These are phyloP conservation scores for Xylariomycetidae sp. DNA, from an alignment of 2,329 filamentous ascomycete genomes.

Conservation along the genomic window DNA sequence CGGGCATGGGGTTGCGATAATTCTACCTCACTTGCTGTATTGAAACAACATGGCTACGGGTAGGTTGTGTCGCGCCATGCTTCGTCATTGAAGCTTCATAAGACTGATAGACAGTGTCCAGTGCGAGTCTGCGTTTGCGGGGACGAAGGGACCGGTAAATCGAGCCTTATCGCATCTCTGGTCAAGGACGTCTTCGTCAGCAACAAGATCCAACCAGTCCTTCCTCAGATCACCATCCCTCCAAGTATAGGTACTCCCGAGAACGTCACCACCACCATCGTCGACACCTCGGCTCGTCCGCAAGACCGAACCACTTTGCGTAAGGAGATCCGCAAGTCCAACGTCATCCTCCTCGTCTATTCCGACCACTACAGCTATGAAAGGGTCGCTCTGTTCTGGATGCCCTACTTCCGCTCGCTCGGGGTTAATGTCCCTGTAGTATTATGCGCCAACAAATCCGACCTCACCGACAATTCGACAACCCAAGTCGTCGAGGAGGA, in stretches of 20 bases:
- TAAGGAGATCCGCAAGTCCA: constrained; percentile 93
- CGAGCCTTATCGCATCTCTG: constrained; percentile 86
- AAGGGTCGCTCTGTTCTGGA: constrained; percentile 93
- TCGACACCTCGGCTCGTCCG: constrained; percentile 93
- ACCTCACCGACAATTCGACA: constrained; percentile 71
- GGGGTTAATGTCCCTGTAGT: constrained; percentile 99
- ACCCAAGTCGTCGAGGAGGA: constrained; percentile 90
- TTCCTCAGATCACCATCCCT: constrained; percentile 92
- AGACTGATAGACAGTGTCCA: constrained; percentile 16
- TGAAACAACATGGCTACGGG: constrained; percentile 25
- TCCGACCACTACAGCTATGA: constrained; percentile 99
- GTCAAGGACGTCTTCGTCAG: constrained; percentile 97
- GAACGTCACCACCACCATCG: constrained; percentile 94
- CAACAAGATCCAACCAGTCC: constrained; percentile 89
- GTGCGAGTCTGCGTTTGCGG: constrained; percentile 96
- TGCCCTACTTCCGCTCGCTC: constrained; percentile 94
- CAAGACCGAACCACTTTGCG: constrained; percentile 87
- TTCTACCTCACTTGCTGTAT: too few relatives aligned
- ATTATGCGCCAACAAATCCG: constrained; percentile 95
- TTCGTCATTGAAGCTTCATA: neutral
- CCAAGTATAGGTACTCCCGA: constrained; percentile 90
- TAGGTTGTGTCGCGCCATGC: constrained; percentile 6
- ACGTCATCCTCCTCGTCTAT: constrained; percentile 94
- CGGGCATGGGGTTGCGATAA: too few relatives aligned
- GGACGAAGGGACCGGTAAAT: constrained; percentile 93